These are phyloP conservation scores for Talaromyces sp. DNA, from an alignment of 2,329 filamentous ascomycete genomes.

Conservation along the genomic window DNA sequence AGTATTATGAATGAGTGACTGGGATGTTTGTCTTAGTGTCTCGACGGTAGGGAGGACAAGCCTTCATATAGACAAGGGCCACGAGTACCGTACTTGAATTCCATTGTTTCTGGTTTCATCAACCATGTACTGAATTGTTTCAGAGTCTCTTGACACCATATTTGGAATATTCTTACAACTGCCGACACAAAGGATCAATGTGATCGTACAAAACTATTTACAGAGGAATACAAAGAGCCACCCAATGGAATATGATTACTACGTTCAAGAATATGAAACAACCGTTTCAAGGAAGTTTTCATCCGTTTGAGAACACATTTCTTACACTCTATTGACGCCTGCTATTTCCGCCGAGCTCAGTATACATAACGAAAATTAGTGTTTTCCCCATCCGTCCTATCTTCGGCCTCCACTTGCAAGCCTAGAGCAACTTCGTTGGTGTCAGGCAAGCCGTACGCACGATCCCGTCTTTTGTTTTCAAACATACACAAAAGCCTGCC, in stretches of 20 bases:
- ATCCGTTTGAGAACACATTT: neutral
- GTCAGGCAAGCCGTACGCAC: neutral
- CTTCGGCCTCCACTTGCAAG: slow-evolving; percentile 1
- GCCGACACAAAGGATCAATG: neutral
- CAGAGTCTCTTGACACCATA: neutral
- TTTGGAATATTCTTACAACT: neutral
- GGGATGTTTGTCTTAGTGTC: neutral
- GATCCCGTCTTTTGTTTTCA: slow-evolving; percentile 1
- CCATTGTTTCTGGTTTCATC: neutral
- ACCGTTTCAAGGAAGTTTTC: neutral
- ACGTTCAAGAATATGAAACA: neutral
- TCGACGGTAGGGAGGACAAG: neutral
- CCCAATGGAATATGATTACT: neutral
- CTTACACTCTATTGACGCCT: neutral
- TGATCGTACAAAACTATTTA: neutral
- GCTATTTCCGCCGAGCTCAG: neutral
- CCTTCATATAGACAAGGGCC: neutral
- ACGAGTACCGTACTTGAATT: neutral
- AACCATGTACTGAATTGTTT: neutral
- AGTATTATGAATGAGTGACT: neutral
- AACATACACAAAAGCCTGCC: neutral
- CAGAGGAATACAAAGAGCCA: neutral
- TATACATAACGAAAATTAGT: slow-evolving; percentile 2
- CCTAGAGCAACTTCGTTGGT: neutral
- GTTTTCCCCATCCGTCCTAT: slow-evolving; percentile 1